Base-by-base conservation (phyloP, 768 basidiomycete genomes). In the Trametes cingulata region DNA sequence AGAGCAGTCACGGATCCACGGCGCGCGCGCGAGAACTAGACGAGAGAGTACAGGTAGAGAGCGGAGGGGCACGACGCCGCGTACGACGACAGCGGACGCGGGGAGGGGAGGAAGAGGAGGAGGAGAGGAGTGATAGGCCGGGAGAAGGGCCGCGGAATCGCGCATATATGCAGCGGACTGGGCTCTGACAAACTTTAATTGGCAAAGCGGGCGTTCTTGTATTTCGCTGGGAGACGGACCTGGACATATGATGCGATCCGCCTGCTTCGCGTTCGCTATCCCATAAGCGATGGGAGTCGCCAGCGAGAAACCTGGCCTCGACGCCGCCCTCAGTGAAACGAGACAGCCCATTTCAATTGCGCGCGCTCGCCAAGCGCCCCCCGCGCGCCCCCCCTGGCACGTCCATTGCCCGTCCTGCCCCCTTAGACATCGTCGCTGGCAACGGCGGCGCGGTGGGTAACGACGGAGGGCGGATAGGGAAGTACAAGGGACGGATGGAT, bases 1-100 rank as follows among this genome's bases (percentile, higher is more conserved):
- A 53, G 55, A 62, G 60, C 55, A 57, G 56, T 62, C 51, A 57
- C 51, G 61, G 61, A 62, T 63, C 58, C 37, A 65, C 35, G 27
- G 48, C 33, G 57, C 62, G 47, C 36, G 25, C 20, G 53, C 51
- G 40, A 35, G 43, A 55, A 27, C 37, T 52, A 41, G 50, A 51
- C 17, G 20, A 10, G 52, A 42, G 48, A 24, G 15, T n/a, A 24
- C n/a, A 20, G 61, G 37, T 45, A 56, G 61, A n/a, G 61, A 52
- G 51, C 20, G 50, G 45, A 45, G 27, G 41, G 29, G 47, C 17
- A 54, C 46, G 48, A 25, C 48, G 47, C 41, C 39, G 47, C 46
- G 56, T 47, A 50, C 41, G 39, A 50, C 41, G 39, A 39, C 17
- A 25, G 49, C 17, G 29, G 41, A n/a, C 19, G n/a, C n/a, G 22